phyloP scores from a whole-genome alignment of 2,329 filamentous ascomycete genomes.

The Ascochyta fabae region DNA sequence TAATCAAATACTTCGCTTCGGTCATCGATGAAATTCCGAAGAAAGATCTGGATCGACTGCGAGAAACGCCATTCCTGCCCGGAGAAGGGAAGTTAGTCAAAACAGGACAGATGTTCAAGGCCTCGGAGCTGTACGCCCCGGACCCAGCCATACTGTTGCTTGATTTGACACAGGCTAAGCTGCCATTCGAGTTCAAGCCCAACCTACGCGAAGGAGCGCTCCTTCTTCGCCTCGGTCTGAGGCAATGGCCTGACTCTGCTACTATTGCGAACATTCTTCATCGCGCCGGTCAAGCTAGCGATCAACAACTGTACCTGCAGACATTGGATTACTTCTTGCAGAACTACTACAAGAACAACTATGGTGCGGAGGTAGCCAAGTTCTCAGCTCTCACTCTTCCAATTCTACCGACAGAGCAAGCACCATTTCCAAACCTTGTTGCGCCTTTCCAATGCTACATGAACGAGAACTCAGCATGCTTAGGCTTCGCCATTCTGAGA shows the following conservation, averaged over 20 bases:
- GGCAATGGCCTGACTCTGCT: slow-evolving; percentile 70
- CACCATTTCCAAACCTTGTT: slow-evolving; percentile 68
- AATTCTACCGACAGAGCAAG: slow-evolving; percentile 73
- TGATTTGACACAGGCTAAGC: slow-evolving; percentile 60
- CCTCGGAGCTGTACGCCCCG: slow-evolving; percentile 46
- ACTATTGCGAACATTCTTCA: slow-evolving; percentile 83
- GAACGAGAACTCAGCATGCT: slow-evolving; percentile 74
- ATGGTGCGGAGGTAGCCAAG: slow-evolving; percentile 67
- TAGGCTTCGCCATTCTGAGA: slow-evolving; percentile 81
- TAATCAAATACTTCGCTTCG: slow-evolving; percentile 92
- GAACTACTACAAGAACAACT: slow-evolving; percentile 79
- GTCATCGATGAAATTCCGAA: slow-evolving; percentile 86
- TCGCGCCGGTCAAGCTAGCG: slow-evolving; percentile 60
- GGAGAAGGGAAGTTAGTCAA: slow-evolving; percentile 57
- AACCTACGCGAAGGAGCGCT: slow-evolving; percentile 71
- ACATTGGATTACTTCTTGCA: slow-evolving; percentile 83
- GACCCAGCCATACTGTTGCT: slow-evolving; percentile 40
- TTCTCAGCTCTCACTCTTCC: slow-evolving; percentile 50
- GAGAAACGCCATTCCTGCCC: slow-evolving; percentile 79
- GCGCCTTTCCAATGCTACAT: slow-evolving; percentile 80
- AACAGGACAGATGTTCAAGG: slow-evolving; percentile 43
- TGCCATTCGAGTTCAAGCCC: slow-evolving; percentile 75
- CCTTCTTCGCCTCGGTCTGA: slow-evolving; percentile 74
- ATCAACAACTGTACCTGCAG: slow-evolving; percentile 65
- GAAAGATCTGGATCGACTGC: slow-evolving; percentile 80